Conservation (phyloP, 2,329 filamentous ascomycete genomes). For the Fulvia fulva region DNA sequence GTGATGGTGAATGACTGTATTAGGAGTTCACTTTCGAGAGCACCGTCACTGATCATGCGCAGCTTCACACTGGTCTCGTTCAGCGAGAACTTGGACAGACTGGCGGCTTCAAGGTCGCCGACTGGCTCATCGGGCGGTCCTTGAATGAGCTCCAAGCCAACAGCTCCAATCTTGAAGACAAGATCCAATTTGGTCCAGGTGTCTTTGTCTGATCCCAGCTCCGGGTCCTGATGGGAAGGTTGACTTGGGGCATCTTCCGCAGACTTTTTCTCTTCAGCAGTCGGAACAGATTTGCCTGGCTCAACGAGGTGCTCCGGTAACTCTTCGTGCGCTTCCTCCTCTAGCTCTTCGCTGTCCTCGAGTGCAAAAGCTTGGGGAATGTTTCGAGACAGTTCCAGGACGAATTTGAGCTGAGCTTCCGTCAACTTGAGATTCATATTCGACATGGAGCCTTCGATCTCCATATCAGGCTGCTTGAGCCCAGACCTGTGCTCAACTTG, state of each 20-base stretch:
- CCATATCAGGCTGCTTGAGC: conserved; percentile 78
- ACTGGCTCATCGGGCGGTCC: conserved; percentile 72
- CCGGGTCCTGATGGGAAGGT: conserved; percentile 49
- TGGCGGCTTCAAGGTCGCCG: conserved; percentile 71
- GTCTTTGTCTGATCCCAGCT: conserved; percentile 63
- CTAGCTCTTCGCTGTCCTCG: conserved; percentile 62
- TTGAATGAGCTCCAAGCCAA: conserved; percentile 82
- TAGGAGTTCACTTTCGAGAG: conserved; percentile 85
- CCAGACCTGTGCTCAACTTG: conserved; percentile 81
- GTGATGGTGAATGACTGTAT: conserved; percentile 93
- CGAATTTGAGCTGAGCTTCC: conserved; percentile 83
- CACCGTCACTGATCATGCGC: conserved; percentile 86
- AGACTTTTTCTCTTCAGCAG: conserved; percentile 38
- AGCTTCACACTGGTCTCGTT: conserved; percentile 91
- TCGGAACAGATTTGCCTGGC: conserved; percentile 46
- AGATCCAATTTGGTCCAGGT: conserved; percentile 93
- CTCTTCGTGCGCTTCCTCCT: conserved; percentile 71
- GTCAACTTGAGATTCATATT: conserved; percentile 87
- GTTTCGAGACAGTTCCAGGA: conserved; percentile 80
- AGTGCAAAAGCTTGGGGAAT: conserved; percentile 83
- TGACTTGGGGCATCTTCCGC: conserved; percentile 17
- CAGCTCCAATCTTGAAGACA: conserved; percentile 80
- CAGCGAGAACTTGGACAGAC: conserved; percentile 88
- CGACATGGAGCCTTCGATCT: conserved; percentile 88
- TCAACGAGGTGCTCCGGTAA: conserved; percentile 57